phyloP scores from a whole-genome alignment of 2,329 filamentous ascomycete species.

The Biscogniauxia sp. region DNA sequence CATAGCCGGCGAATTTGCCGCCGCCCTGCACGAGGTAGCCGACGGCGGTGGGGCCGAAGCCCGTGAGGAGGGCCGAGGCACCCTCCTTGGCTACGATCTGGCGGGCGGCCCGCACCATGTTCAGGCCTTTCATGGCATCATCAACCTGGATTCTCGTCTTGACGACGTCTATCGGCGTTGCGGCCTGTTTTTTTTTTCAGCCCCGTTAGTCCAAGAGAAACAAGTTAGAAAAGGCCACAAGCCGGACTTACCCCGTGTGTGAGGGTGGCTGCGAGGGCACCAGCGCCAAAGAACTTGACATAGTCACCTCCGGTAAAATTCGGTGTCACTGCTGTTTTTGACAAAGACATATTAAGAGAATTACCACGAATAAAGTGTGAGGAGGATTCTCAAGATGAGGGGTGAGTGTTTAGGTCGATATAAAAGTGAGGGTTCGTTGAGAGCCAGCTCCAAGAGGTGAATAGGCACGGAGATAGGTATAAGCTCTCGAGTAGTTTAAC shows the following conservation, averaged over 20 bases:
- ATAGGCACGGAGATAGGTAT: neutral
- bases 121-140: slow-evolving; percentile 78
- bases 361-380: neutral
- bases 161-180: slow-evolving; percentile 64
- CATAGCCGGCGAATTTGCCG: slow-evolving; percentile 89
- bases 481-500: neutral
- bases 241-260: slow-evolving; percentile 46
- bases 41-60: slow-evolving; percentile 80
- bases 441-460: too few relatives aligned
- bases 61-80: slow-evolving; percentile 74
- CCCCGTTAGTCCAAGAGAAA: neutral
- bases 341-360: slow-evolving; percentile 16
- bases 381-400: neutral
- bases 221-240: neutral
- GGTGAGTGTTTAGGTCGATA: neutral
- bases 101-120: slow-evolving; percentile 75
- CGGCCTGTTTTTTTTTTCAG: slow-evolving; percentile 38
- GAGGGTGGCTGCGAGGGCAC: slow-evolving; percentile 50
- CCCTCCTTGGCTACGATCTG: slow-evolving; percentile 79
- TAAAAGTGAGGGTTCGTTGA: neutral
- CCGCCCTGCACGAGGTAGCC: slow-evolving; percentile 89
- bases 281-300: slow-evolving; percentile 52
- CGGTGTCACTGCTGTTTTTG: slow-evolving; percentile 28
- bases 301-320: slow-evolving; percentile 45
- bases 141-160: slow-evolving; percentile 92